phyloP scores from a whole-genome alignment of 75 land plant genomes.

The Picea glauca region DNA sequence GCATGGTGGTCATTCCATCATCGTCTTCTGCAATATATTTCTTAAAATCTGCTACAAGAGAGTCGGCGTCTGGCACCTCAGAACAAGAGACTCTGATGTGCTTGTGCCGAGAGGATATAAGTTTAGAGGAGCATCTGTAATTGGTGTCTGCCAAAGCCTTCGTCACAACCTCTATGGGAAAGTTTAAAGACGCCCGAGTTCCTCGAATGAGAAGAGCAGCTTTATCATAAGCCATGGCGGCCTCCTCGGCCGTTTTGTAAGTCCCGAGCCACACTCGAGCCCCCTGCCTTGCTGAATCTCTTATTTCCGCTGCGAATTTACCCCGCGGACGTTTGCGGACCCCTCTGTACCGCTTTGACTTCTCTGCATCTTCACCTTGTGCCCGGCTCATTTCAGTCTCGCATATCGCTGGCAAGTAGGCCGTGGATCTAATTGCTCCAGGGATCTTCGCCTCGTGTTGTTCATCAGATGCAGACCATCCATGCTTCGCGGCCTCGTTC shows the following conservation, averaged over 20 bases:
- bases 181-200: constrained; percentile 19
- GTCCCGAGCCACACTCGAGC: constrained; percentile 71
- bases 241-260: constrained; percentile 60
- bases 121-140: not conserved
- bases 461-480: too few species aligned
- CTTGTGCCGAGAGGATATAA: not conserved
- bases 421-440: too few species aligned
- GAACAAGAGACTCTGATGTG: too few species aligned
- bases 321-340: constrained; percentile 74
- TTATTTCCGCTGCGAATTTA: constrained; percentile 62
- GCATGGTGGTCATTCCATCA: not conserved
- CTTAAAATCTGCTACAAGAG: too few species aligned
- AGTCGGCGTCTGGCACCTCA: too few species aligned
- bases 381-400: too few species aligned
- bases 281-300: constrained; percentile 42
- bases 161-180: constrained; percentile 4
- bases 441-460: too few species aligned
- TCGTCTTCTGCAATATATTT: too few species aligned
- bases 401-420: too few species aligned
- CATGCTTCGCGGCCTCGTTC: too few species aligned
- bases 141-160: not conserved
- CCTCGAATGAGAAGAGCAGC: constrained; percentile 24
- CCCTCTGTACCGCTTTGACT: constrained; percentile 35
- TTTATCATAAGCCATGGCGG: constrained; percentile 60
- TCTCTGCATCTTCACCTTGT: too few species aligned